Evolutionary conservation across 768 basidiomycete species (phyloP).

Genomic region (Kwoniella europaea): DNA sequence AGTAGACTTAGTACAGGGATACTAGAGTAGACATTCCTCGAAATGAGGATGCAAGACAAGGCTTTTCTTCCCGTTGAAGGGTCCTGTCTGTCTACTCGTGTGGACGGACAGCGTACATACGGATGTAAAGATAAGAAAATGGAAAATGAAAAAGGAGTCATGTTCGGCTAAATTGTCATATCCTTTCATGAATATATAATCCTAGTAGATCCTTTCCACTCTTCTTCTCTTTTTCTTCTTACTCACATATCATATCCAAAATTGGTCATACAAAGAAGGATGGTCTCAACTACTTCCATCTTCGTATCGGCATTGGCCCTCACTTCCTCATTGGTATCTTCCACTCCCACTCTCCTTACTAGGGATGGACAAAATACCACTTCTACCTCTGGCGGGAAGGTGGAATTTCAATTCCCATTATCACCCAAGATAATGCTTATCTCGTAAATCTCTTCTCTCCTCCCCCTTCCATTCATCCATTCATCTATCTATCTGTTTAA

Average conservation of each 20-base stretch:
- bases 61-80: too few species aligned
- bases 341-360: constrained; percentile 2
- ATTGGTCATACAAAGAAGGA: neutral
- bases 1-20: neutral
- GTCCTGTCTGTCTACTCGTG: too few species aligned
- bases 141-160: neutral
- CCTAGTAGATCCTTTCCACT: neutral
- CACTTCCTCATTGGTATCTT: constrained; percentile 2
- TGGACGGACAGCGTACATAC: too few species aligned
- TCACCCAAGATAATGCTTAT: constrained; percentile 49
- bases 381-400: neutral
- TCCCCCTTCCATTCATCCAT: too few species aligned
- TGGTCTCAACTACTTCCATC: constrained; percentile 5
- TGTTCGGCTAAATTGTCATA: neutral
- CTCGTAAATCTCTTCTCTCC: constrained; percentile 27
- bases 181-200: neutral
- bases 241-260: neutral
- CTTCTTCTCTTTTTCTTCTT: neutral
- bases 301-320: constrained; percentile 3
- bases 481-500: too few species aligned
- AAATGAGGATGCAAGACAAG: neutral
- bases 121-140: neutral
- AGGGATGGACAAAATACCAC: neutral
- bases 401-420: constrained; percentile 28
- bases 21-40: neutral